These are phyloP conservation scores for Geotrichum carabidarum DNA, from an alignment of 1,139 yeast species.

Conservation along the genomic window DNA sequence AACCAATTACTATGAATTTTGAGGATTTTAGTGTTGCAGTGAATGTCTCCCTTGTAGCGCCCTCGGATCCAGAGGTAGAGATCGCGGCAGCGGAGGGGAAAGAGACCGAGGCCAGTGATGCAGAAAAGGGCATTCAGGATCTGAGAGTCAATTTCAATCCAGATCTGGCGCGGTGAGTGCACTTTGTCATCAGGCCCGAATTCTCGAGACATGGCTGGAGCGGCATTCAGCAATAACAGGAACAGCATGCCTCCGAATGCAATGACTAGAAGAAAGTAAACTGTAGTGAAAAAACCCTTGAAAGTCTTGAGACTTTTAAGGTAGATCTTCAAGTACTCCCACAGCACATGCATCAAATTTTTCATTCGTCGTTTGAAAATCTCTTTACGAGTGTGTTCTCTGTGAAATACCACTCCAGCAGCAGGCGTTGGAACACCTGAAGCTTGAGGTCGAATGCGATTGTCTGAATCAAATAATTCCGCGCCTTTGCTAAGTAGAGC, in stretches of 20 bases:
- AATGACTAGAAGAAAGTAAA: conserved; percentile 24
- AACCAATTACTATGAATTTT: conserved; percentile 23
- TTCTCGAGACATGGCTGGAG: conserved; percentile 26
- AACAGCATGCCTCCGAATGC: conserved; percentile 30
- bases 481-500: conserved; percentile 2
- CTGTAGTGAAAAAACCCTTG: conserved; percentile 25
- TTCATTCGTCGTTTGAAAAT: conserved; percentile 14
- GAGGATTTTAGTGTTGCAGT: conserved; percentile 10
- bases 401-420: conserved; percentile 17
- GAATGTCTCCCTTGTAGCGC: conserved; percentile 13
- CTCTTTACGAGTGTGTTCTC: conserved; percentile 17
- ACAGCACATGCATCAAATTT: neutral
- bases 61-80: conserved; percentile 22
- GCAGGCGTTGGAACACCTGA: conserved; percentile 16
- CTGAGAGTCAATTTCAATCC: conserved; percentile 29
- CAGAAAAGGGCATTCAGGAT: conserved; percentile 26
- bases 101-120: conserved; percentile 25
- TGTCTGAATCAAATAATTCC: neutral
- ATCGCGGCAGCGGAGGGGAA: conserved; percentile 25
- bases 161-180: conserved; percentile 24
- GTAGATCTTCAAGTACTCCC: conserved; percentile 14
- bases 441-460: neutral
- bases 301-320: conserved; percentile 12
- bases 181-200: conserved; percentile 25
- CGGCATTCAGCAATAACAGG: conserved; percentile 24